Percentiles rank a stretch among this genome's conserved stretches.
phyloP scores from a whole-genome alignment of 2,329 filamentous ascomycete species.

The Neonectria magnoliae region DNA sequence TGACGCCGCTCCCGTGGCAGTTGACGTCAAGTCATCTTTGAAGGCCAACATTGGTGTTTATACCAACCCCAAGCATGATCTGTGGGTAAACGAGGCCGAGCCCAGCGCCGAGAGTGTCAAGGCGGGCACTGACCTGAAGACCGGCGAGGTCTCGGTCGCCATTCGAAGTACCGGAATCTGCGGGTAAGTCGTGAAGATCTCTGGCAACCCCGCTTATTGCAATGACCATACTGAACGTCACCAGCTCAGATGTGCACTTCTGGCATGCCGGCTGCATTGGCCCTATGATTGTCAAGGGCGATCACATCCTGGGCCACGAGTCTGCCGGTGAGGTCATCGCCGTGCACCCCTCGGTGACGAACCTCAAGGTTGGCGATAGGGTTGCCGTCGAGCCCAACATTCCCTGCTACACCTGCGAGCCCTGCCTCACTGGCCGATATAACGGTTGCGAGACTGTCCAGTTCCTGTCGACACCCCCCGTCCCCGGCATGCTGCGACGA shows the following conservation, averaged over 20 bases:
- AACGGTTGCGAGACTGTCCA: slow-evolving; percentile 89
- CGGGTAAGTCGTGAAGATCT: slow-evolving; percentile 65
- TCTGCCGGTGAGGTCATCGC: slow-evolving; percentile 86
- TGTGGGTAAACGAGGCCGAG: slow-evolving; percentile 85
- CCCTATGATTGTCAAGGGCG: slow-evolving; percentile 89
- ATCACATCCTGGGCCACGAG: slow-evolving; percentile 95
- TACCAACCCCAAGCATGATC: slow-evolving; percentile 90
- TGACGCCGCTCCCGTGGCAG: slow-evolving; percentile 38
- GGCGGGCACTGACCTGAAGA: slow-evolving; percentile 73
- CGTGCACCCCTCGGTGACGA: slow-evolving; percentile 80
- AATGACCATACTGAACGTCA: slow-evolving; percentile 15
- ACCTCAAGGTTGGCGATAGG: slow-evolving; percentile 85
- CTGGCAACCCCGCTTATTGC: not conserved
- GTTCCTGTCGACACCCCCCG: slow-evolving; percentile 91
- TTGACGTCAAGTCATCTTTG: slow-evolving; percentile 41
- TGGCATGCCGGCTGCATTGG: slow-evolving; percentile 97
- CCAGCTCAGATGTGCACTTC: slow-evolving; percentile 92
- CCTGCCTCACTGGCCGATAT: slow-evolving; percentile 91
- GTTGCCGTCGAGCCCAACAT: slow-evolving; percentile 95
- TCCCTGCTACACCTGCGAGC: slow-evolving; percentile 90
- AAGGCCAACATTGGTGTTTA: slow-evolving; percentile 96
- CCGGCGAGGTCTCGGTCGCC: slow-evolving; percentile 86
- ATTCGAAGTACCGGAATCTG: slow-evolving; percentile 97
- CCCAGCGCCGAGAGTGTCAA: slow-evolving; percentile 81
- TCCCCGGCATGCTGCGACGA: slow-evolving; percentile 85